Evolutionary conservation across 345 rosid genomes (phyloP), one percentile per base, ranked within the genome.

Genomic region (Dovyalis caffra): DNA sequence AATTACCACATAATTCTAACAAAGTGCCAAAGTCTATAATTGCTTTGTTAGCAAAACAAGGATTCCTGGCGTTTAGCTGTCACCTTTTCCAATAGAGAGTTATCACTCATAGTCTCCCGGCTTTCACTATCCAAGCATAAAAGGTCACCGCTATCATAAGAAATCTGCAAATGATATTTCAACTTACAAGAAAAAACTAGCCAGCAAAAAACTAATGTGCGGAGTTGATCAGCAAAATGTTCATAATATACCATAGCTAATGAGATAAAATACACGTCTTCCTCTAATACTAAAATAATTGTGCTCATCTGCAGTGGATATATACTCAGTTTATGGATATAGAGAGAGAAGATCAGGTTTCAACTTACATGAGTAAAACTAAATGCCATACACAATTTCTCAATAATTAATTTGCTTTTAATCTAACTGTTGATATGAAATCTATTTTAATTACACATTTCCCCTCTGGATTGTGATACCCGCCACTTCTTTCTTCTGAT

Each of bases 61-160:
- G 33, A 23, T 51, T 68, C 62, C 43, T 37, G 32, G 38, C 20
- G 10, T 75, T 68, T 77, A 72, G 21, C 66, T 58, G 31, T 76
- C 80, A 87, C 94, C 82, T 78, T 82, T 58, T 82, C 85, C 26
- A 47, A 78, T 69, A 80, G 69, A 77, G 85, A 83, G 73, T 67
- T 79, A 57, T 81, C 85, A 63, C 76, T 74, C 47, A 73, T 71
- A n/a, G 78, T 85, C 80, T 87, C 88, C 85, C 83, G 80, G 79
- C 84, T 82, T 77, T 83, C 87, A 73, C 85, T 73, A 62, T 84
- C 87, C 82, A 85, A 80, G 86, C 86, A 81, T 66, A 86, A 81
- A 70, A 85, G 74, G 56, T 86, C 87, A 68, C 87, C 86, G 72
- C 84, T 81, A 43, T 86, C 90, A 74, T 80, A 80, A 74, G 81